These are phyloP conservation scores for Penicillium ucsense DNA, from an alignment of 495 filamentous ascomycete genomes.

Conservation along the genomic window DNA sequence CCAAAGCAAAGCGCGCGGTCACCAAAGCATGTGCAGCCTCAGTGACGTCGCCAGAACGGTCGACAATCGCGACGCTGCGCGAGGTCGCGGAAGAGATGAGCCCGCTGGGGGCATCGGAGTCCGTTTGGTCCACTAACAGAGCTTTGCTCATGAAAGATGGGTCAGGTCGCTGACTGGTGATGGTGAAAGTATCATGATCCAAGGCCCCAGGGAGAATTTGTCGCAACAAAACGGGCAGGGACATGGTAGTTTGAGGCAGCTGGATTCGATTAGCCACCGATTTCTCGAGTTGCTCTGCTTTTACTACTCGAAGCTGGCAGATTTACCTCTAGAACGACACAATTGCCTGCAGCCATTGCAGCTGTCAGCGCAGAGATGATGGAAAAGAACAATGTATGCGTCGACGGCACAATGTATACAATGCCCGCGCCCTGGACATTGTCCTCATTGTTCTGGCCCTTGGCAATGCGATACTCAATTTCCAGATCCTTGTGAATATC, in stretches of 20 bases:
- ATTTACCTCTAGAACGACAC: conserved; percentile 40
- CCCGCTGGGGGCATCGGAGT: conserved; percentile 3
- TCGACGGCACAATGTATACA: conserved; percentile 40
- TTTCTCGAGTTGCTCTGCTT: neutral
- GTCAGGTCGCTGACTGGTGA: conserved; percentile 16
- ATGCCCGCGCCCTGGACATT: conserved; percentile 29
- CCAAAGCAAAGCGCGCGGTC: conserved; percentile 38
- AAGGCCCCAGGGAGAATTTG: conserved; percentile 29
- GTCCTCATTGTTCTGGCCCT: conserved; percentile 25
- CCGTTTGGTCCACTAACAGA: conserved; percentile 11
- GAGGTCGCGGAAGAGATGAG: conserved; percentile 22
- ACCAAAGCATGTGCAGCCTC: conserved; percentile 37
- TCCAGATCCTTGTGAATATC: conserved; percentile 29
- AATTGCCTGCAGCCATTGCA: conserved; percentile 43
- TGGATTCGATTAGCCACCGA: conserved; percentile 1
- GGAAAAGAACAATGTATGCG: conserved; percentile 40
- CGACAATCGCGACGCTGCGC: conserved; percentile 40
- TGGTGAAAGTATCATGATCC: conserved; percentile 35
- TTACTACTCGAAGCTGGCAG: neutral
- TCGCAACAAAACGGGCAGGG: conserved; percentile 25
- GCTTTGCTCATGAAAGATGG: conserved; percentile 10
- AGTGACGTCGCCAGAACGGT: conserved; percentile 39
- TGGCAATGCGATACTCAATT: conserved; percentile 40
- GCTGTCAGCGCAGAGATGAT: conserved; percentile 36
- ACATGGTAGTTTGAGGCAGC: conserved; percentile 29